Evolutionary conservation across 768 basidiomycete genomes (phyloP), one percentile per base, ranked within the genome.

Genomic region (Leccinum fibrillosum): DNA sequence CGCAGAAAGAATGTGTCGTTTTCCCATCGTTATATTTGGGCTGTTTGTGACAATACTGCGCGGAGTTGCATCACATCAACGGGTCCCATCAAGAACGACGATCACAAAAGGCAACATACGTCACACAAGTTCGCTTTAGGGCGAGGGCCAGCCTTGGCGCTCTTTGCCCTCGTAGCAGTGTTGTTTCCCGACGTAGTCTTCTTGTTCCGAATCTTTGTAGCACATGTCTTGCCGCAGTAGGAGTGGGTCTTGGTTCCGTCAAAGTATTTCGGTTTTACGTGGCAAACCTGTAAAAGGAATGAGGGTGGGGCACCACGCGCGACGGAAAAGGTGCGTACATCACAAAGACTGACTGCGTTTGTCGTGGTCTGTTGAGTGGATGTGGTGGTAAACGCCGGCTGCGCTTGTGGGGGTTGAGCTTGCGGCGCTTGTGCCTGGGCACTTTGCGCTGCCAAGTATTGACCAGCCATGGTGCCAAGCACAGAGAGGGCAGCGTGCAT

Each of bases 1-100:
- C 74, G 64, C 86, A 88, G 67, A 79, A 88, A 13, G 83, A 78
- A 69, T 87, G 86, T 2, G 77, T 80, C 53, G 78, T 79, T 9
- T 76, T 78, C 15, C 83, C 82, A 63, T 87, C 86, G 19, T 74
- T 76, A 62, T 81, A 80, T 63, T 85, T 87, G 42, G 86, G 84
- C 42, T 83, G 79, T 58, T 76, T 76, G 58, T 81, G 80, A 69
- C 86, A 87, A 60, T 79, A 79, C 86, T 87, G 62, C 15, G 45
- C 25, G 19, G 45, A 21, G 49, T 64, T 50, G 35, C 6, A 49
- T 61, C 37, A 56, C 44, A 58, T 60, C 53, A 51, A 19, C 8
- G 21, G n/a, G 17, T 39, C 48, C 8, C 39, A 35, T 23, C 32
- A 23, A 17, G 21, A 52, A 63, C n/a, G 37, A 47, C 17, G 35